Base-by-base conservation (phyloP, 192 early-diverging fungal species). In the Polychytrium aggregatum region DNA sequence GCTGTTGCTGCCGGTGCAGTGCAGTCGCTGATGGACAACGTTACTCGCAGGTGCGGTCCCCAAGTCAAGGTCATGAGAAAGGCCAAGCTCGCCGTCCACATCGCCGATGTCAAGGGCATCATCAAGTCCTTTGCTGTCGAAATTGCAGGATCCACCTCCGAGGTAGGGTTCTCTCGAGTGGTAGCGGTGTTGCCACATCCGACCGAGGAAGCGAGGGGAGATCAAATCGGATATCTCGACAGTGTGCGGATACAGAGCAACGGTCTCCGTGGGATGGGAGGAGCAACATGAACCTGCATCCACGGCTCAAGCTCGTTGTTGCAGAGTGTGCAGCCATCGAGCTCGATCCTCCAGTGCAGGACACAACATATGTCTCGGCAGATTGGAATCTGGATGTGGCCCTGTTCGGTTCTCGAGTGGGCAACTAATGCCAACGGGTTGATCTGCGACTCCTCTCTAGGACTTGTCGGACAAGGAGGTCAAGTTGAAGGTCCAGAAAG, bases 41-140 rank as follows among this genome's bases (percentile, higher is more conserved):
- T 85, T 79, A n/a, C n/a, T n/a, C n/a, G n/a, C n/a, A n/a, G n/a
- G 85, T 84, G 82, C 51, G 85, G 85, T 26, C 56, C 67, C 11
- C 29, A 64, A 13, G 78, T 86, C 6, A 77, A 78, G 52, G 68
- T 87, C 28, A 87, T 88, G 84, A 71, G 84, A 10, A 78, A 76
- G 46, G 87, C 84, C 39, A 85, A 83, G 63, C 65, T 90, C 18
- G 71, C 79, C 18, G 74, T 85, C 25, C 87, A 90, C 59, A 85
- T 87, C 54, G 58, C 79, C 18, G 81, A 83, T 34, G 83, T 90
- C 34, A 88, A 84, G 71, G 67, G 67, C 27, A 70, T 86, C 17
- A 38, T 88, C 25, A 70, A 70, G 37, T 64, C 46, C 38, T 87
- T 79, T 53, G 79, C 85, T 3, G 74, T 87, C 37, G 87, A 90